Evolutionary conservation across 2,329 filamentous ascomycete species (phyloP).

Genomic region (Botrytis galanthina): DNA sequence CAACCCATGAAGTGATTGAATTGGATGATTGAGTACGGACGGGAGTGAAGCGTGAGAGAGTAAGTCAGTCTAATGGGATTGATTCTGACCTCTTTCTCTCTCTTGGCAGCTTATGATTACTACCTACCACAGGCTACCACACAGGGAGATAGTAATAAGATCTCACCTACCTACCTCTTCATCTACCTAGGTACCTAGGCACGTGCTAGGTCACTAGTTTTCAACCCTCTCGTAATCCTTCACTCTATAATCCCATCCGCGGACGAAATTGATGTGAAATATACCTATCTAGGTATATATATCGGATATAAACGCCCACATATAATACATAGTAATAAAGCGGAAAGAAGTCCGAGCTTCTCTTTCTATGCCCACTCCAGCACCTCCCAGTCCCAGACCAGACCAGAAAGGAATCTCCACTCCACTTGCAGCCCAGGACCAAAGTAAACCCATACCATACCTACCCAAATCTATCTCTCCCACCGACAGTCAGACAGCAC

Average conservation of each 20-base stretch:
- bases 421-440: constrained; percentile 25
- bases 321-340: constrained; percentile 3
- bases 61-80: fast-evolving
- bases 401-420: constrained; percentile 27
- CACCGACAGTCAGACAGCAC: constrained; percentile 18
- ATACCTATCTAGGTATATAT: too few relatives aligned
- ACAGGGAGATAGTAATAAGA: not conserved
- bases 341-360: constrained; percentile 30
- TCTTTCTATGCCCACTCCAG: constrained; percentile 6
- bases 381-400: not conserved
- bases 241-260: not conserved
- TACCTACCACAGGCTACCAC: not conserved
- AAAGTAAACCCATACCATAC: constrained; percentile 18
- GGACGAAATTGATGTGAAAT: too few relatives aligned
- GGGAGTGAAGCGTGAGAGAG: not conserved
- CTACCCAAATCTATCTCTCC: constrained; percentile 22
- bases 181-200: not conserved
- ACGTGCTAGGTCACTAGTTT: too few relatives aligned
- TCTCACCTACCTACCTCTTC: not conserved
- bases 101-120: not conserved
- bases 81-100: not conserved
- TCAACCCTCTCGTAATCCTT: not conserved
- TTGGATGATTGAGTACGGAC: too few relatives aligned
- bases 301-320: too few relatives aligned
- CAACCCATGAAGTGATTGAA: too few relatives aligned